Conservation (phyloP, 306 rosid genomes). For the Corylus heterophylla region DNA sequence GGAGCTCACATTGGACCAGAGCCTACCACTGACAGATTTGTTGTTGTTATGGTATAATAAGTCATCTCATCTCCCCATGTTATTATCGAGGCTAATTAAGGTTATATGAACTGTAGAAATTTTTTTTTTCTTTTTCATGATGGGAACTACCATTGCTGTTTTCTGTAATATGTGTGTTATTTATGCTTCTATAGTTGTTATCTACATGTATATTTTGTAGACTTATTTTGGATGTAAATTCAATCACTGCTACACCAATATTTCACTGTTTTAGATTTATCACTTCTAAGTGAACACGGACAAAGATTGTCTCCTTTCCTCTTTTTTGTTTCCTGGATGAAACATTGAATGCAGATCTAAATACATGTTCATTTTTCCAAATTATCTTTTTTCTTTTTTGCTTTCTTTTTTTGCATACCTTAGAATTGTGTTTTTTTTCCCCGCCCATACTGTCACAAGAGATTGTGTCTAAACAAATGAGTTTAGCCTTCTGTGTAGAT, state of each 20-base stretch:
- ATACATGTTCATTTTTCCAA: neutral
- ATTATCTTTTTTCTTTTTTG: no score
- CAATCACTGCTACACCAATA: neutral
- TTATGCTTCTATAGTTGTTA: neutral
- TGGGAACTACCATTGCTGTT: constrained; percentile 1
- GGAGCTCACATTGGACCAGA: constrained; percentile 99
- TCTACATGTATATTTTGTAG: neutral
- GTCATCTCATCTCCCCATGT: neutral
- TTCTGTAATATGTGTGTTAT: neutral
- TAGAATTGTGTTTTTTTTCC: neutral
- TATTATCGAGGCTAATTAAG: constrained; percentile 3
- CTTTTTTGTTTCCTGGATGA: neutral
- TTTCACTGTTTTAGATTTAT: neutral
- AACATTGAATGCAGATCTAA: neutral
- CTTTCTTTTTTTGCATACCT: neutral
- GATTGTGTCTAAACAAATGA: neutral
- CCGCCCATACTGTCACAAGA: neutral
- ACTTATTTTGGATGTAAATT: neutral
- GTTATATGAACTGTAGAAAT: neutral
- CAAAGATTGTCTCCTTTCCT: neutral
- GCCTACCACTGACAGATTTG: constrained; percentile 97
- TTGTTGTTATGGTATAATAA: constrained; percentile 81
- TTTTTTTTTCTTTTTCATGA: neutral
- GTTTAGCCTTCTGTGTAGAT: neutral
- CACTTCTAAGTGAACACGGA: neutral